A percentile compares a stretch with the other conserved stretches of the same genome.
phyloP scores from a whole-genome alignment of 108 stramenopile genomes.

The Asterionellopsis glacialis region DNA sequence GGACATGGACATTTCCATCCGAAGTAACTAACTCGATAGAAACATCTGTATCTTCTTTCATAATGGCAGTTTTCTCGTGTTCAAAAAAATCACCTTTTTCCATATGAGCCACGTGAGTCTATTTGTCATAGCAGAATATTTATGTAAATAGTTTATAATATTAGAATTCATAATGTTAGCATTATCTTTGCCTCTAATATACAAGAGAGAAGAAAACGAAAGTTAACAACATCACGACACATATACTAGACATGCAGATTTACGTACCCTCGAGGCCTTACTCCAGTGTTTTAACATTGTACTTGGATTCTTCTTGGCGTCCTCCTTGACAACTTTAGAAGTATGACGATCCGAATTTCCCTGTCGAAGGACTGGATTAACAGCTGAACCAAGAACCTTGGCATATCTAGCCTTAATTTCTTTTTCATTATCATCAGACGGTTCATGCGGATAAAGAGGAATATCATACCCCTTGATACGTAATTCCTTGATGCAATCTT shows the following conservation, averaged over 20 bases:
- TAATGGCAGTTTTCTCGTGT: conserved; percentile 38
- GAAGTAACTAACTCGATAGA: conserved; percentile 39
- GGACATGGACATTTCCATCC: conserved; percentile 33
- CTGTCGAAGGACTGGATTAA: conserved; percentile 65
- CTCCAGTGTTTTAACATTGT: conserved; percentile 63
- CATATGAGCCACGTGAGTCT: conserved; percentile 72
- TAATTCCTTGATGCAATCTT: conserved; percentile 54
- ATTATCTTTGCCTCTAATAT: too few relatives aligned
- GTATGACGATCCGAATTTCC: conserved; percentile 65
- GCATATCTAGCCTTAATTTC: conserved; percentile 40
- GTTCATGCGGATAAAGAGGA: conserved; percentile 53
- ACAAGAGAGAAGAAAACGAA: too few relatives aligned
- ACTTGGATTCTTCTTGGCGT: conserved; percentile 66
- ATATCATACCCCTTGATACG: conserved; percentile 62
- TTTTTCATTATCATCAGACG: conserved; percentile 35
- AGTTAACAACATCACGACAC: too few relatives aligned
- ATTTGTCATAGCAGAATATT: too few relatives aligned
- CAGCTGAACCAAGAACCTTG: conserved; percentile 56
- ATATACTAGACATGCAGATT: too few relatives aligned
- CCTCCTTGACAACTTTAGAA: conserved; percentile 55
- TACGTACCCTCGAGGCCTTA: too few relatives aligned
- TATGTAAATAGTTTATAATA: too few relatives aligned
- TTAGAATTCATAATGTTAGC: too few relatives aligned
- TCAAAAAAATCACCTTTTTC: conserved; percentile 56
- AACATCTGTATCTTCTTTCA: conserved; percentile 42